These are phyloP conservation scores for Lenzites betulinus DNA, from an alignment of 768 basidiomycete species.

Conservation along the genomic window DNA sequence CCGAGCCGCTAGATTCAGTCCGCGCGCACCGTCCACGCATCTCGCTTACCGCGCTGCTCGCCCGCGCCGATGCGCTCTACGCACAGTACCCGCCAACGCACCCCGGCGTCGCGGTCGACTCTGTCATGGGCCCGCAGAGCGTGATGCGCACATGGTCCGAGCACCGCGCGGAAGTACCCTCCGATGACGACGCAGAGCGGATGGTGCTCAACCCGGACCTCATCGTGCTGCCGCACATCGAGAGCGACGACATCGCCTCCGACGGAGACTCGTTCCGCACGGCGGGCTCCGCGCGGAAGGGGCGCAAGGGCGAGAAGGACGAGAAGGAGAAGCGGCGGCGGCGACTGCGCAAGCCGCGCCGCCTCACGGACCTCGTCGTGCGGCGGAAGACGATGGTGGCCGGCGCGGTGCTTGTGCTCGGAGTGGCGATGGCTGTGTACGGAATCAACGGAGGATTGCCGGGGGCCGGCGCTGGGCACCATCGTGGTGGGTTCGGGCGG, in stretches of 20 bases:
- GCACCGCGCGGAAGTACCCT: slow-evolving; percentile 41
- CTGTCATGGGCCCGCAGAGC: slow-evolving; percentile 79
- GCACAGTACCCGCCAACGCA: slow-evolving; percentile 60
- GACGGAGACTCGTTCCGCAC: slow-evolving; percentile 18
- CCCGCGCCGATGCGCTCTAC: slow-evolving; percentile 59
- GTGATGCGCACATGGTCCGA: slow-evolving; percentile 76
- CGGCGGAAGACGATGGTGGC: slow-evolving; percentile 47
- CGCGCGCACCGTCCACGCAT: slow-evolving; percentile 34
- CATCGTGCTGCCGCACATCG: slow-evolving; percentile 53
- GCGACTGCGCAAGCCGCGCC: slow-evolving; percentile 31
- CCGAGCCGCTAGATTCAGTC: slow-evolving; percentile 11
- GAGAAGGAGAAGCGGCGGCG: slow-evolving; percentile 39
- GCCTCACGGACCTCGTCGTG: slow-evolving; percentile 32
- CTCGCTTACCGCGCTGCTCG: slow-evolving; percentile 53
- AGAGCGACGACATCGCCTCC: slow-evolving; percentile 30
- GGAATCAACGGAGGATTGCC: slow-evolving; percentile 20
- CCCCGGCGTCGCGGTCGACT: slow-evolving; percentile 50
- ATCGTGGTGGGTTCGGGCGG: slow-evolving; percentile 20
- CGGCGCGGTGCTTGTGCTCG: slow-evolving; percentile 68
- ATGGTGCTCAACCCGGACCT: slow-evolving; percentile 58
- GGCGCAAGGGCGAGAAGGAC: slow-evolving; percentile 18
- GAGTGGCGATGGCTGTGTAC: slow-evolving; percentile 63
- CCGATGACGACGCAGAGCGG: slow-evolving; percentile 58
- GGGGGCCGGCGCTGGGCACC: slow-evolving; percentile 10
- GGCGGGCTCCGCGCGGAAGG: slow-evolving; percentile 22